Base-by-base conservation (phyloP, 2,329 filamentous ascomycete species). In the Scortechinia acanthostroma region DNA sequence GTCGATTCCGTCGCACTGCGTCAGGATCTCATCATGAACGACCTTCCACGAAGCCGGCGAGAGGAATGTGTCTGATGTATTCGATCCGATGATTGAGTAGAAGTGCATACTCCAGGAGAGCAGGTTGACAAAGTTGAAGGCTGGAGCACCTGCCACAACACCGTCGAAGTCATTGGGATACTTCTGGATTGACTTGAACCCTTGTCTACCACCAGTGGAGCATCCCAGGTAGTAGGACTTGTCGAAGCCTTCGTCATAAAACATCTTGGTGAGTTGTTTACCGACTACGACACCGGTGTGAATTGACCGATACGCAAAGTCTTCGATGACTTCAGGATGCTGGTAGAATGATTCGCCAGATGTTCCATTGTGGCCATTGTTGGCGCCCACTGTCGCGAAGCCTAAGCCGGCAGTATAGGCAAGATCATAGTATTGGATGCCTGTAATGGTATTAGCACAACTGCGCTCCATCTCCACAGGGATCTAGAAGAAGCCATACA, bases 151-250 rank as follows among this genome's bases (percentile, higher is more conserved):
- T 2, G 73, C 75, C 1, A 80, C 57, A 19, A 79, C 67, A 17
- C 76, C 76, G 44, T 82, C 74, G 44, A 78, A 81, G 48, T 80
- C 75, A 0, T 70, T 61, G 0, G 78, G 75, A 48, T 69, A 79
- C 14, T 60, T 53, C 50, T 81, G 69, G 0, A 73, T 69, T 4
- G 70, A 68, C 45, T 73, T 74, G 23, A 77, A 60, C 3, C 75
- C 78, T 60, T 82, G 74, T 0, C 77, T 64, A 1, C 79, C 77
- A 4, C 80, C 79, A 0, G 74, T 71, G 0, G 75, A 80, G 52
- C 78, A 82, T 4, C 78, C 78, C 2, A 71, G 53, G 48, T 72
- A 81, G 56, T 81, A 82, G 1, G 66, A 70, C 44, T 69, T 71
- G 0, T 58, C 55, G 1, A 63, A 55, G 0, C 21, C 3, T 2